Evolutionary conservation across 371 early-diverging fungal genomes (phyloP), one percentile per base, ranked within the genome.

Genomic region (Chytridiales sp.): DNA sequence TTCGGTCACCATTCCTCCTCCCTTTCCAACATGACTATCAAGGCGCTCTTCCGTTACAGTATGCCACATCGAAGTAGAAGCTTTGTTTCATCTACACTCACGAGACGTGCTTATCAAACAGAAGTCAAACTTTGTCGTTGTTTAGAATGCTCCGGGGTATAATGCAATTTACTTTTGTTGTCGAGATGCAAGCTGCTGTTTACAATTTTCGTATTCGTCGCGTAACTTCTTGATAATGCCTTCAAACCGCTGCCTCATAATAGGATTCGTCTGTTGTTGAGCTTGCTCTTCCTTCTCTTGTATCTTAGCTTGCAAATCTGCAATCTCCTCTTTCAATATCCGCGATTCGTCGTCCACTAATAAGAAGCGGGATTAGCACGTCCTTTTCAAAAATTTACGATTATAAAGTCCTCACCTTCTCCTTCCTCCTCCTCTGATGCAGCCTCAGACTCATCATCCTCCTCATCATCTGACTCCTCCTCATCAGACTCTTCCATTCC

Each of bases 171-270:
- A n/a, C n/a, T n/a, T n/a, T n/a, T n/a, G n/a, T n/a, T n/a, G n/a
- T n/a, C n/a, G n/a, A n/a, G n/a, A n/a, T 44, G 52, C 36, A 4
- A 54, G 54, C 21, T 26, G 39, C 5, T 5, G 4, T 26, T 36
- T 5, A n/a, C 41, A 41, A 24, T 54, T 54, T 3, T 58, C 56
- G 30, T 65, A 50, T 49, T 75, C 70, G 24, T 56, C 55, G 0
- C 48, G 39, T 40, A 72, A 52, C 24, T 69, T 62, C 26, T 22
- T 47, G 24, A 72, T 66, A 39, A 67, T 71, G 26, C 64, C 69
- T 47, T 71, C 67, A 41, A 75, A 75, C 13, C 75, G 72, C 36
- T 35, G 54, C 75, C 63, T 64, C 74, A 80, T 77, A 58, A 74
- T 68, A 11, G 73, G 70, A 60, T 77, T 74, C 35, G 69, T 60